Conservation (phyloP, 2,329 filamentous ascomycete species). For the Talaromyces funiculosus region DNA sequence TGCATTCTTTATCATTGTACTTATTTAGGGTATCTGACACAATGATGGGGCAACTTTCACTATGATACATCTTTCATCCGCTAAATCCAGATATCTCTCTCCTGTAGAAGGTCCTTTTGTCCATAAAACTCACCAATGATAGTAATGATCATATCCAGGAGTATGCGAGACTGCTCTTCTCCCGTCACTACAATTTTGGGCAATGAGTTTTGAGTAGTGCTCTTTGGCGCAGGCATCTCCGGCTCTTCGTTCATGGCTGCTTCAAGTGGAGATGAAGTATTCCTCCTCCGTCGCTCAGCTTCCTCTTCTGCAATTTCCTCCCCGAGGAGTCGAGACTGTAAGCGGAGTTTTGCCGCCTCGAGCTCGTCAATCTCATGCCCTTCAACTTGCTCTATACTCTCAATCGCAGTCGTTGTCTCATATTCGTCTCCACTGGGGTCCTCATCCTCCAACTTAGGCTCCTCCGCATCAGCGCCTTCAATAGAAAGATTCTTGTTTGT, state of each 20-base stretch:
- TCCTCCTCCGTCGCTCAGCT: constrained; percentile 23
- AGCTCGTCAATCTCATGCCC: constrained; percentile 25
- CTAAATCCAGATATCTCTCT: constrained; percentile 53
- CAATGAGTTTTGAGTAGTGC: constrained; percentile 16
- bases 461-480: constrained; percentile 25
- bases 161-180: constrained; percentile 47
- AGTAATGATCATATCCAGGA: constrained; percentile 86
- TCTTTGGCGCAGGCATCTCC: background rate
- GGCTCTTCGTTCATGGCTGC: background rate
- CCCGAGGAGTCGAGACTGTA: constrained; percentile 36
- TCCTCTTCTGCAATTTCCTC: constrained; percentile 23
- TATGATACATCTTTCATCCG: background rate
- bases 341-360: constrained; percentile 46
- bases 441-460: constrained; percentile 18
- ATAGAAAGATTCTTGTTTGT: constrained; percentile 35
- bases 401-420: background rate
- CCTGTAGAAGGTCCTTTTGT: constrained; percentile 76
- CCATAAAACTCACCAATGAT: constrained; percentile 84
- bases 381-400: background rate
- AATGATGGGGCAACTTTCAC: constrained; percentile 3
- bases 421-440: background rate
- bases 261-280: constrained; percentile 16
- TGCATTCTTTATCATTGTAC: background rate
- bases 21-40: background rate
- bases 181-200: constrained; percentile 28